These are phyloP conservation scores for Boletus patriciae DNA, from an alignment of 768 basidiomycete genomes.

Conservation along the genomic window DNA sequence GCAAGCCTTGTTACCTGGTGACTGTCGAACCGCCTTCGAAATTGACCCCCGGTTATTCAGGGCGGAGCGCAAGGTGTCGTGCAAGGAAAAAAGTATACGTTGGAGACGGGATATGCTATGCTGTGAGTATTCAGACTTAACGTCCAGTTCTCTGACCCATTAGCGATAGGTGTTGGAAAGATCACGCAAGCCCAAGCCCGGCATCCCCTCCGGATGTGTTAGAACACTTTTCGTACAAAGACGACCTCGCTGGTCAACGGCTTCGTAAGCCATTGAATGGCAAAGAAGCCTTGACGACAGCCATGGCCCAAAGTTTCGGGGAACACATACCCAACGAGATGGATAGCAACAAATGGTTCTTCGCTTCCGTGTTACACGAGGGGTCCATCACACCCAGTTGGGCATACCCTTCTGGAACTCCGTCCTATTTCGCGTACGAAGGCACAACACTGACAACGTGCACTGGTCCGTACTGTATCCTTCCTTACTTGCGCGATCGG, in stretches of 20 bases:
- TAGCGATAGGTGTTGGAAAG: conserved; percentile 4
- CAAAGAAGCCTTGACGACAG: background rate
- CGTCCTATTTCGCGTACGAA: background rate
- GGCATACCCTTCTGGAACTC: background rate
- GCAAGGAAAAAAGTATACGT: background rate
- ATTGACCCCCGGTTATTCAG: background rate
- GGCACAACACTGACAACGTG: background rate
- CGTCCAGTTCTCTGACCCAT: background rate
- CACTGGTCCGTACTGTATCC: conserved; percentile 4
- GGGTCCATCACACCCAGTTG: background rate
- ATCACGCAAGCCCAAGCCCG: background rate
- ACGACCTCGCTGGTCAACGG: conserved; percentile 5
- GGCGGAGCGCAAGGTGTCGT: conserved; percentile 4
- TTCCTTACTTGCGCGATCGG: background rate
- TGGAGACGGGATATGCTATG: conserved; percentile 5
- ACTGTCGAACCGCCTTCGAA: background rate
- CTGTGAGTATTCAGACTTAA: background rate
- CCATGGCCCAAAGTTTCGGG: background rate
- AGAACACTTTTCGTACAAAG: background rate
- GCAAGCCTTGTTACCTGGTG: background rate
- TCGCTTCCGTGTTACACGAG: conserved; percentile 1
- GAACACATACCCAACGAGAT: background rate
- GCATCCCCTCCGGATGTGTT: background rate
- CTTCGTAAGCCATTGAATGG: conserved; percentile 4
- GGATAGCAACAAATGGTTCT: background rate